phyloP scores from a whole-genome alignment of 345 rosid genomes.

The Eutrema heterophyllum region DNA sequence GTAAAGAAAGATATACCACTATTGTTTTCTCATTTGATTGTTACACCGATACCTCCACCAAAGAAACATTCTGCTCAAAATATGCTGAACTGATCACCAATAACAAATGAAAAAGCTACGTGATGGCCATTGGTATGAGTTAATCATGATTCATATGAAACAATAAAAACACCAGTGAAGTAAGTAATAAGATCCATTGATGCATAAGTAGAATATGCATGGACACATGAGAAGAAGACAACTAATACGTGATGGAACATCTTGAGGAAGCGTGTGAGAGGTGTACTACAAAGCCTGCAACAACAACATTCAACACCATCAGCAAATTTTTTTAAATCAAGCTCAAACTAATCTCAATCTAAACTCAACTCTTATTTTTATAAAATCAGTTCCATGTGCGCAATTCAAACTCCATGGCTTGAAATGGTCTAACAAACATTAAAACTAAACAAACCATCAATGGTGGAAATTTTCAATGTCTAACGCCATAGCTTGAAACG shows the following conservation, averaged over 20 bases:
- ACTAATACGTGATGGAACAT: slow-evolving; percentile 51
- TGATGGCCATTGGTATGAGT: slow-evolving; percentile 53
- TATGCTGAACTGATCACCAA: slow-evolving; percentile 85
- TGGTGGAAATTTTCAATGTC: too few relatives aligned
- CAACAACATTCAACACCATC: too few relatives aligned
- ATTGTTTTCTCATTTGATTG: slow-evolving; percentile 48
- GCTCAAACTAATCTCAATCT: too few relatives aligned
- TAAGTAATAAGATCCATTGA: neutral
- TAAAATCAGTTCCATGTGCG: too few relatives aligned
- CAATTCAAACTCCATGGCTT: too few relatives aligned
- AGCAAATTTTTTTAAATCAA: too few relatives aligned
- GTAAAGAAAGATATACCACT: too few relatives aligned
- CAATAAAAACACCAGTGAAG: neutral
- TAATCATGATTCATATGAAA: slow-evolving; percentile 51
- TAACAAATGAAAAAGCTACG: slow-evolving; percentile 72
- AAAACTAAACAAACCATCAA: too few relatives aligned
- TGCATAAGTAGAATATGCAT: neutral
- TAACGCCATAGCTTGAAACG: too few relatives aligned
- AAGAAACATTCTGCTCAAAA: slow-evolving; percentile 50
- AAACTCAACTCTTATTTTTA: too few relatives aligned
- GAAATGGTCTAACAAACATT: too few relatives aligned
- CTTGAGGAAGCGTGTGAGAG: slow-evolving; percentile 88
- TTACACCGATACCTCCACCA: slow-evolving; percentile 92
- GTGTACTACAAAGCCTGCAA: too few relatives aligned
- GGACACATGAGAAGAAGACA: neutral